These are phyloP conservation scores for Carex parvula DNA, from an alignment of 176 grass and related monocot genomes.

Conservation along the genomic window DNA sequence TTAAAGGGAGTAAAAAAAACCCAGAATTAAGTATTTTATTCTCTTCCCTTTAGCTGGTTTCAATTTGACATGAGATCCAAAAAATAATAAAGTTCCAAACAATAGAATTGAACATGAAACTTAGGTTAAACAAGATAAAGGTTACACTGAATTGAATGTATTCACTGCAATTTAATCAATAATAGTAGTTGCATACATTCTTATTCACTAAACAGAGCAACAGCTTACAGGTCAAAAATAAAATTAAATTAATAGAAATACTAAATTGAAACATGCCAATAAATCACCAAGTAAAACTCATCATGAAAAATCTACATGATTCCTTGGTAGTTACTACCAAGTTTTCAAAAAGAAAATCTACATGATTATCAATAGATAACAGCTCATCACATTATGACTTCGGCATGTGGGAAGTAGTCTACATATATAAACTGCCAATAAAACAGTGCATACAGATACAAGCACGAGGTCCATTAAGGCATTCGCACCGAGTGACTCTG, in stretches of 20 bases:
- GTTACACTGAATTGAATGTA: not conserved
- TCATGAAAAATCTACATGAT: not conserved
- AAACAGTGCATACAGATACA: not conserved
- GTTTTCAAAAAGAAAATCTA: too few species aligned
- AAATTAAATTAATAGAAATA: not conserved
- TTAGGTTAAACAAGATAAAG: not conserved
- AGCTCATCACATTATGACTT: not conserved
- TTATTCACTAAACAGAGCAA: not conserved
- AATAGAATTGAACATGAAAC: not conserved
- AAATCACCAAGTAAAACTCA: not conserved
- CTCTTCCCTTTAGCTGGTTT: not conserved
- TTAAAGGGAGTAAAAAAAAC: too few species aligned
- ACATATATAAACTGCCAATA: not conserved
- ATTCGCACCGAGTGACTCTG: not conserved
- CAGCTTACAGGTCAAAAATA: not conserved
- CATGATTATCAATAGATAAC: not conserved
- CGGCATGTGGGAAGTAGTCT: not conserved
- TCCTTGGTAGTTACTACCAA: too few species aligned
- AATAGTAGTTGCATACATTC: not conserved
- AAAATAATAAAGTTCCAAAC: not conserved
- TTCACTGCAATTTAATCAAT: not conserved
- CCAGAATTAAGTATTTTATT: too few species aligned
- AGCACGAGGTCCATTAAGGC: not conserved
- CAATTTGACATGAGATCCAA: not conserved
- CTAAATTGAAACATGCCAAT: not conserved